Evolutionary conservation across 2,329 filamentous ascomycete genomes (phyloP).

Genomic region (Mollisia scopiformis): DNA sequence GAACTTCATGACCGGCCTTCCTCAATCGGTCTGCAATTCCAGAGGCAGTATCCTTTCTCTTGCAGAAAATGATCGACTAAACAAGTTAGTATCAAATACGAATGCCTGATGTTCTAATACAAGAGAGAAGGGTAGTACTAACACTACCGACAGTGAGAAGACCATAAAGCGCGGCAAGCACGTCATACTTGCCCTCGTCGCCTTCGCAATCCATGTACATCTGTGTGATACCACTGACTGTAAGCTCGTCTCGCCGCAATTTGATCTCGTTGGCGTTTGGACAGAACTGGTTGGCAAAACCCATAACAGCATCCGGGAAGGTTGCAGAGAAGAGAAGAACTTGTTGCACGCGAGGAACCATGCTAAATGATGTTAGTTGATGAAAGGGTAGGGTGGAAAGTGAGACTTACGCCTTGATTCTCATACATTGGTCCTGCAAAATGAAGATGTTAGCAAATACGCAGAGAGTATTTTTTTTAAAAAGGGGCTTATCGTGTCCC

Average conservation of each 20-base stretch:
- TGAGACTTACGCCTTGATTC: constrained; percentile 76
- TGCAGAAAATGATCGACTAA: no score
- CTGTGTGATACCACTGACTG: constrained; percentile 95
- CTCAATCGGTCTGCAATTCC: constrained; percentile 87
- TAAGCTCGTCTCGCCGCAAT: constrained; percentile 87
- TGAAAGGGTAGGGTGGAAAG: neutral
- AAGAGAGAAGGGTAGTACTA: no score
- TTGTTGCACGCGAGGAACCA: constrained; percentile 77
- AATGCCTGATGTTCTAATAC: no score
- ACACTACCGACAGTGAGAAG: constrained; percentile 96
- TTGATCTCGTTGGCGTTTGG: constrained; percentile 86
- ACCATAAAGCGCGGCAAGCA: constrained; percentile 90
- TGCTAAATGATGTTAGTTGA: constrained; percentile 52
- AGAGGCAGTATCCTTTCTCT: constrained; percentile 84
- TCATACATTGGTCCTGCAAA: constrained; percentile 94
- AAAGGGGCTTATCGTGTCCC: no score
- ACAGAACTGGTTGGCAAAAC: constrained; percentile 83
- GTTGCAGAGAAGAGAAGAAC: constrained; percentile 96
- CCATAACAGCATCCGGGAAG: constrained; percentile 86
- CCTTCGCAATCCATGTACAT: constrained; percentile 93
- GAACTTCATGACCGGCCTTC: constrained; percentile 88
- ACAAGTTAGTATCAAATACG: no score
- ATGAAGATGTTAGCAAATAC: no score
- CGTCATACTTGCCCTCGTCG: constrained; percentile 83
- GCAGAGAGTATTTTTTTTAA: no score